Evolutionary conservation across 306 rosid genomes (phyloP).

Genomic region (cucumber (Cucumis sativus)): Cucumber_9930_V3 NC_026657.2:34842501-34843000

Average conservation of each 20-base stretch:
- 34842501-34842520: not conserved
- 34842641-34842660: conserved; percentile 31
- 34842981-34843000: not conserved
- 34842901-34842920: not conserved
- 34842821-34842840: conserved; percentile 77
- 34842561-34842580: conserved; percentile 39
- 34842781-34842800: conserved; percentile 69
- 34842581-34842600: conserved; percentile 61
- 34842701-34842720: not conserved
- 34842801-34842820: conserved; percentile 83
- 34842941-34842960: not conserved
- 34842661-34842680: not conserved
- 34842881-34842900: not conserved
- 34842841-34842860: conserved; percentile 54
- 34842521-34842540: not conserved
- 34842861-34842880: not conserved
- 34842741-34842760: conserved; percentile 70
- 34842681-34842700: not conserved
- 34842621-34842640: conserved; percentile 66
- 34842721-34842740: conserved; percentile 5
- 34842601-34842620: conserved; percentile 76
- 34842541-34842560: not conserved
- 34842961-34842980: not conserved
- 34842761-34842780: conserved; percentile 67
- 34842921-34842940: not conserved